These are phyloP conservation scores for Imleria badia DNA, from an alignment of 768 basidiomycete genomes.

Conservation along the genomic window DNA sequence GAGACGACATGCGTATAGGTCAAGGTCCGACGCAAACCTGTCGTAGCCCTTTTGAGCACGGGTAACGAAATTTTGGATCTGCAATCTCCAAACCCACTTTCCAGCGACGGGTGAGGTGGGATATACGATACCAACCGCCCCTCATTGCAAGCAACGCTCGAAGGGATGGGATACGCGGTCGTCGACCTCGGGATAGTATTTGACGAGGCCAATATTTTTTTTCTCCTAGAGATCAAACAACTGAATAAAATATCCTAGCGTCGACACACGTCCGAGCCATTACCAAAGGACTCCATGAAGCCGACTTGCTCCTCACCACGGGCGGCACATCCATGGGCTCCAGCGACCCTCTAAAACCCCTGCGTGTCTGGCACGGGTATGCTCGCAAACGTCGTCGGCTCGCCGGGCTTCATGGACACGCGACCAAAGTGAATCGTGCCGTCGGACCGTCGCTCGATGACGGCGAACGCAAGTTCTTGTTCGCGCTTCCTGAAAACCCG, in stretches of 20 bases:
- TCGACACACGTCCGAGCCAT: slow-evolving; percentile 60
- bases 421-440: slow-evolving; percentile 86
- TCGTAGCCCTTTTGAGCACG: slow-evolving; percentile 80
- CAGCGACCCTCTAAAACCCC: slow-evolving; percentile 81
- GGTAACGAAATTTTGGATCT: slow-evolving; percentile 80
- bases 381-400: slow-evolving; percentile 88
- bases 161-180: slow-evolving; percentile 73
- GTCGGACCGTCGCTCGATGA: slow-evolving; percentile 74
- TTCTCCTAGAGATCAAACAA: background rate
- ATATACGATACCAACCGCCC: slow-evolving; percentile 89
- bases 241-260: slow-evolving; percentile 34
- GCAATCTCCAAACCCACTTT: slow-evolving; percentile 37
- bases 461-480: slow-evolving; percentile 57
- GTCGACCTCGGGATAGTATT: slow-evolving; percentile 78
- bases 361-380: slow-evolving; percentile 50
- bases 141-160: slow-evolving; percentile 65
- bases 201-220: slow-evolving; percentile 51
- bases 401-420: slow-evolving; percentile 80
- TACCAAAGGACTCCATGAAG: slow-evolving; percentile 51
- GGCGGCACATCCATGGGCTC: slow-evolving; percentile 94
- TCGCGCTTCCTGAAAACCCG: slow-evolving; percentile 88
- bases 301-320: slow-evolving; percentile 80
- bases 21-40: slow-evolving; percentile 65
- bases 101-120: slow-evolving; percentile 56
- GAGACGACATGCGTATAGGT: slow-evolving; percentile 44